Evolutionary conservation across 176 grass and related monocot genomes (phyloP).

Genomic region (Juncus effusus): DNA sequence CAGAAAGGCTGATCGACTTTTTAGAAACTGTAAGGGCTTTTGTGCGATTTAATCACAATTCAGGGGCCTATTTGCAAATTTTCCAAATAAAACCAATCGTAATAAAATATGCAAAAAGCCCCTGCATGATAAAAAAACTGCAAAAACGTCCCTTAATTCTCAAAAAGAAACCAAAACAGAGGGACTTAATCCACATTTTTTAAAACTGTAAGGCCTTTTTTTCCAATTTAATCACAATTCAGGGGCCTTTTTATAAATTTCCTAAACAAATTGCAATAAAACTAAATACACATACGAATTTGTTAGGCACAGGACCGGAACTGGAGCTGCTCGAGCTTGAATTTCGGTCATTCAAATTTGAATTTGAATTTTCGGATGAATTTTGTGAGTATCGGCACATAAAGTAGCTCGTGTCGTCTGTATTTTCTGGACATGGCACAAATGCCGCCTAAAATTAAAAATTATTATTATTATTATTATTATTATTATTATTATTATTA

Average conservation of each 20-base stretch:
- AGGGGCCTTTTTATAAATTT: too few relatives aligned
- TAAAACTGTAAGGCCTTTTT: too few relatives aligned
- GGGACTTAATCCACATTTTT: too few relatives aligned
- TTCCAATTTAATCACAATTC: too few relatives aligned
- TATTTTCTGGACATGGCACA: conserved; percentile 31
- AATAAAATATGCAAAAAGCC: too few relatives aligned
- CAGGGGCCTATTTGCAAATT: too few relatives aligned
- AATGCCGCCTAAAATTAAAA: conserved; percentile 34
- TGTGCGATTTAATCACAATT: too few relatives aligned
- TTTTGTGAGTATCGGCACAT: conserved; percentile 21
- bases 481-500: not conserved
- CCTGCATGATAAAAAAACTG: too few relatives aligned
- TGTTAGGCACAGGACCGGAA: conserved; percentile 16
- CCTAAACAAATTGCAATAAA: not conserved
- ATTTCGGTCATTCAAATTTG: conserved; percentile 20
- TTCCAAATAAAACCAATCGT: too few relatives aligned
- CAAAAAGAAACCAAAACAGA: too few relatives aligned
- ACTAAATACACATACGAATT: conserved; percentile 19
- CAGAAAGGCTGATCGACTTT: not conserved
- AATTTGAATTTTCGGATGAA: conserved; percentile 4
- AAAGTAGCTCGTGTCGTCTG: conserved; percentile 44
- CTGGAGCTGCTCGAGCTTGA: conserved; percentile 13
- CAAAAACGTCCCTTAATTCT: too few relatives aligned
- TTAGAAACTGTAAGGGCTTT: not conserved
- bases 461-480: conserved; percentile 3